Evolutionary conservation across 169 alveolate genomes (phyloP).

Genomic region (Plasmodium knowlesi): DNA sequence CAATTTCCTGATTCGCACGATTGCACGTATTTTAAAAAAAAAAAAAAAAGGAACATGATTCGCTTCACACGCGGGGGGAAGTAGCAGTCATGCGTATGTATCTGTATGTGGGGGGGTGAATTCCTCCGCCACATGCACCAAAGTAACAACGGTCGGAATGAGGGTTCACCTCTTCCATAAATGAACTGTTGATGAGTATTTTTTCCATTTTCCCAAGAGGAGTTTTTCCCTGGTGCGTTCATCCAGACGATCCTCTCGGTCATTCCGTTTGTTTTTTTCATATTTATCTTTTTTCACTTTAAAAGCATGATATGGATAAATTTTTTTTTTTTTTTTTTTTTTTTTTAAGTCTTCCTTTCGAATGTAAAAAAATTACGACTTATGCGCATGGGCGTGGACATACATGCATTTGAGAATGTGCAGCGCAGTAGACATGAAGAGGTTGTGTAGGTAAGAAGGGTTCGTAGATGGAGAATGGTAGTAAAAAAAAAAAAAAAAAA

Average conservation of each 20-base stretch:
- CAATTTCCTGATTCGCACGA: background rate
- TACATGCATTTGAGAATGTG: background rate
- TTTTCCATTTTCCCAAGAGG: background rate
- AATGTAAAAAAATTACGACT: background rate
- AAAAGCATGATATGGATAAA: conserved; percentile 11
- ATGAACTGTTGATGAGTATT: background rate
- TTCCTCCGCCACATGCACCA: background rate
- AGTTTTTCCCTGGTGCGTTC: background rate
- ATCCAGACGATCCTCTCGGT: background rate
- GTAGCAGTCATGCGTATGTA: too few species aligned
- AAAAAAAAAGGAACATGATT: too few species aligned
- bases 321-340: background rate
- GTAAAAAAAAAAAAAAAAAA: background rate
- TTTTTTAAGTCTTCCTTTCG: background rate
- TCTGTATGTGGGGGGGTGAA: too few species aligned
- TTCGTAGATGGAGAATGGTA: background rate
- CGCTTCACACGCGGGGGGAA: too few species aligned
- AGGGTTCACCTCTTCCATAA: background rate
- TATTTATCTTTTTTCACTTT: background rate
- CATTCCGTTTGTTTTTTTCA: background rate
- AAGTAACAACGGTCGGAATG: background rate
- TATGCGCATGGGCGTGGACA: background rate
- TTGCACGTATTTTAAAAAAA: too few species aligned
- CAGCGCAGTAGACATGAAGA: background rate
- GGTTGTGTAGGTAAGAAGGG: background rate